Base-by-base conservation (phyloP, 75 land plant species). In the Pseudotsuga menziesii region DNA sequence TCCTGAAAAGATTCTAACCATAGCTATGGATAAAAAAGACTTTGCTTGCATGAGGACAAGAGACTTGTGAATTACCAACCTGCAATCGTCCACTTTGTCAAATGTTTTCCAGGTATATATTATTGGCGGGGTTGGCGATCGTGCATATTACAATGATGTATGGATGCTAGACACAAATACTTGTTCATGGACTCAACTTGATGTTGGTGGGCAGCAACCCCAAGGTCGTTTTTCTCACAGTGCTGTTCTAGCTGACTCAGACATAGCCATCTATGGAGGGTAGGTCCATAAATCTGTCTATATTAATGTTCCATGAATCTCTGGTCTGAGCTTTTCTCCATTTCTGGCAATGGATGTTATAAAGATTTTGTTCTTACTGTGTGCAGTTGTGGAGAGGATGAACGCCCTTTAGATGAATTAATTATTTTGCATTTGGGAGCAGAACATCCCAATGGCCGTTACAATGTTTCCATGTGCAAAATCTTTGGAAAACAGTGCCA, bases 331-430 rank as follows among this genome's bases (percentile, higher is more conserved):
- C 54, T 48, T 48, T 48, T 58, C n/a, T 58, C 7, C 4, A 22
- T 58, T 58, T n/a, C 19, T 58, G 22, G 60, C 7, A 58, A 4
- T 58, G 22, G 19, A 58, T 19, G 4, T 58, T 58, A 0, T 0
- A 48, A 48, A 12, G 54, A 11, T 48, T 48, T 11, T 48, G 12
- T 11, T 48, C 12, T 48, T 78, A 11, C 32, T 27, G 22, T 20
- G 72, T 77, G 57, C 77, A 91, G 94, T 72, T 91, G 94, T 63
- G 94, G 94, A 29, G 94, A 89, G 83, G 94, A 91, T 73, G 94
- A 91, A 61, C 88, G 89, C 25, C 94, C 94, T 58, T 81, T 89
- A 57, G 85, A 83, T 61, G 94, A 91, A 35, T 56, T 89, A 15
- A 64, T 91, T 19, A 63, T 89, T 6, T 78, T 91, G 67, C 89